Percentiles rank a stretch among this genome's conserved stretches.
Evolutionary conservation across 495 filamentous ascomycete species (phyloP).

Genomic region (Hypomontagnella monticulosa): DNA sequence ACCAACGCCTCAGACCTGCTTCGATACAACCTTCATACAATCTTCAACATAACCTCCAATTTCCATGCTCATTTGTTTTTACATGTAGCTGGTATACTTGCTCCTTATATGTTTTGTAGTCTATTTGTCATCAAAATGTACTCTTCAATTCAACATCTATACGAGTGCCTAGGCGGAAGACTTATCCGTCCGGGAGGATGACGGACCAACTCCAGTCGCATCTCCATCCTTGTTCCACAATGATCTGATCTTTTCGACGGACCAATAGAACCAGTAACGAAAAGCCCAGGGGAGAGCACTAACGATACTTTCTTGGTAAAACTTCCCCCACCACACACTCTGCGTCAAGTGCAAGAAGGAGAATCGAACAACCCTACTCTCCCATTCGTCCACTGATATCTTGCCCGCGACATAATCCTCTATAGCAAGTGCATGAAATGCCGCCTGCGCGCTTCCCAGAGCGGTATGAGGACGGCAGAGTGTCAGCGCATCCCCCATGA

Average conservation of each 20-base stretch:
- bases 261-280: slow-evolving; percentile 8
- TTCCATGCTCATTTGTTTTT: too few relatives aligned
- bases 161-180: too few relatives aligned
- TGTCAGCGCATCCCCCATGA: slow-evolving; percentile 63
- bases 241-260: background rate
- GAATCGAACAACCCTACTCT: slow-evolving; percentile 15
- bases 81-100: too few relatives aligned
- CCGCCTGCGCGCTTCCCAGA: slow-evolving; percentile 38
- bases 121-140: too few relatives aligned
- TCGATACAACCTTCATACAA: too few relatives aligned
- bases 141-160: too few relatives aligned
- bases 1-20: too few relatives aligned
- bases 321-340: slow-evolving; percentile 12
- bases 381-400: slow-evolving; percentile 14
- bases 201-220: background rate
- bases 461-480: slow-evolving; percentile 40
- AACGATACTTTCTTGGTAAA: slow-evolving; percentile 6
- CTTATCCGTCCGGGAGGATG: background rate
- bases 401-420: slow-evolving; percentile 14
- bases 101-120: too few relatives aligned
- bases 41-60: too few relatives aligned
- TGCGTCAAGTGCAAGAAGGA: slow-evolving; percentile 5
- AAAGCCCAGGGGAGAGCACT: slow-evolving; percentile 6
- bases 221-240: slow-evolving; percentile 2
- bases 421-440: slow-evolving; percentile 22